Evolutionary conservation across 1,284 basidiomycete species (phyloP), one percentile per base, ranked within the genome.

Genomic region (Volvariella volvacea): DNA sequence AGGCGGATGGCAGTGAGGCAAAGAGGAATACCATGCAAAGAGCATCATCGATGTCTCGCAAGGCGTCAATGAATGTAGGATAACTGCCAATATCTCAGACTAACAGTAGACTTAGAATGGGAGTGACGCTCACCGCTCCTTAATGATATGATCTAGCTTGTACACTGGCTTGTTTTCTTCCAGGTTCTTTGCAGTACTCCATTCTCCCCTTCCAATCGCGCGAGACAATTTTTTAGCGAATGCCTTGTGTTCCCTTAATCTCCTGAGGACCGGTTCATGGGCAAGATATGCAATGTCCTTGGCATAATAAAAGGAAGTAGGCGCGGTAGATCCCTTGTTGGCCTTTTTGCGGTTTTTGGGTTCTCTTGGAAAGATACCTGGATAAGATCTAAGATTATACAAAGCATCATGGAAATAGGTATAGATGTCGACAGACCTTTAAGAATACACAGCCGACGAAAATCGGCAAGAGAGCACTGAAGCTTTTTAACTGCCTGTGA

Each of bases 201-300:
- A 98, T 71, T 99, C 94, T 45, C 88, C 84, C 50, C 94, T 75
- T 19, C 95, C 96, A 41, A 99, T 74, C 14, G 96, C 95, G 48
- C 91, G 79, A 48, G 92, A 86, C 42, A 99, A 80, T 66, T 97
- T 97, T 72, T 98, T 99, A 1, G 96, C 95, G 56, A 99, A 99
- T 0, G 93, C 84, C 66, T 99, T 99, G 74, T 99, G 95, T 62
- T 99, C 93, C 58, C 96, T 77, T 48, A 99, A 76, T 61, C 93
- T 96, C 62, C 81, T 83, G n/a, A 99, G 74, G 3, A 99, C 86
- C 1, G 96, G 96, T 65, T 99, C 96, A 61, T 99, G 96, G 14
- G 92, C 86, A 40, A 99, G 82, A 66, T 95, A 99, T 45, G 91
- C 90, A 54, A 99, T 96, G 61, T 99, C 96, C 68, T 99, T 99